Evolutionary conservation across 129 eudicot species (phyloP).

Genomic region (Tanacetum coccineum): DNA sequence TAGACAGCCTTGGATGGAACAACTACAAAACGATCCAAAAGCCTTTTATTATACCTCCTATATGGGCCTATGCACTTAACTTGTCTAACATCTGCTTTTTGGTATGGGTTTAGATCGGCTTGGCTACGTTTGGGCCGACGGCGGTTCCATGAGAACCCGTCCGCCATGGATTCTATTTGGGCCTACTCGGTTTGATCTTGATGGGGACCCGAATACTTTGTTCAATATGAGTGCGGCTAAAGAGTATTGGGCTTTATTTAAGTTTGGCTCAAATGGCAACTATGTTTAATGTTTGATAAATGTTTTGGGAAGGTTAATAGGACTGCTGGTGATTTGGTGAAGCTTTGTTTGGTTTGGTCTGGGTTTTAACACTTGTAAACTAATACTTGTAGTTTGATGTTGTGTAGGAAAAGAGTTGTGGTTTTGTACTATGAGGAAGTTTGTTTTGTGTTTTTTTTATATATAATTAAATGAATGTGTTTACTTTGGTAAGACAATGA

Average conservation of each 20-base stretch:
- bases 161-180: slow-evolving; percentile 43
- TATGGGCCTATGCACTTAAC: slow-evolving; percentile 69
- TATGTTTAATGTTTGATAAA: slow-evolving; percentile 39
- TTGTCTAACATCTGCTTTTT: slow-evolving; percentile 34
- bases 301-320: slow-evolving; percentile 52
- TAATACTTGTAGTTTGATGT: slow-evolving; percentile 33
- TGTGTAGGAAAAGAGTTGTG: not conserved
- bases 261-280: slow-evolving; percentile 50
- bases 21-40: slow-evolving; percentile 28
- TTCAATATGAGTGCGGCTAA: slow-evolving; percentile 47
- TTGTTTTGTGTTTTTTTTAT: not conserved
- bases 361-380: slow-evolving; percentile 52
- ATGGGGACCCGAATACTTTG: slow-evolving; percentile 72
- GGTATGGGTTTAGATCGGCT: slow-evolving; percentile 66
- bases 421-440: not conserved
- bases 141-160: slow-evolving; percentile 63
- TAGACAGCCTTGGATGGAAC: no score
- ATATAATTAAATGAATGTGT: no score
- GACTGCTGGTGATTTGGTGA: slow-evolving; percentile 73
- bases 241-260: slow-evolving; percentile 55
- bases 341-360: slow-evolving; percentile 68
- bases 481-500: no score
- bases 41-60: slow-evolving; percentile 59
- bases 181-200: slow-evolving; percentile 54
- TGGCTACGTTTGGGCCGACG: slow-evolving; percentile 96